Conservation (phyloP, 164 flowering plant species). For the Berberis thunbergii region DNA sequence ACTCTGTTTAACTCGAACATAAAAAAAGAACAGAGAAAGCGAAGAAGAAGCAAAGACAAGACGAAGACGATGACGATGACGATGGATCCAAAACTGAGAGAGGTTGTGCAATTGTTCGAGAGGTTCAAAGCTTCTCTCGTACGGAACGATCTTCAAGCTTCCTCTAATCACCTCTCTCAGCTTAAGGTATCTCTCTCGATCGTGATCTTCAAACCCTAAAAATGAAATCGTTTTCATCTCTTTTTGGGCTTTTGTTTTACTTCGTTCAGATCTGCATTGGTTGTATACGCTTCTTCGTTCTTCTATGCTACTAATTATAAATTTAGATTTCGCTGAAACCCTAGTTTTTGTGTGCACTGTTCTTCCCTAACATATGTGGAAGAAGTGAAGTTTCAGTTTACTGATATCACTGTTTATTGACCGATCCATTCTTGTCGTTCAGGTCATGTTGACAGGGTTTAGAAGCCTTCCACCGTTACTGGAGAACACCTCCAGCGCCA, state of each 20-base stretch:
- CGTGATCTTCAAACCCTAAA: neutral
- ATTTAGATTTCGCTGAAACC: neutral
- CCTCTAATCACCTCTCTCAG: conserved; percentile 41
- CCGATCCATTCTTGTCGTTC: neutral
- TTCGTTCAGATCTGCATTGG: neutral
- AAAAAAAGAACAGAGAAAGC: neutral
- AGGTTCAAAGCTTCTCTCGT: conserved; percentile 67
- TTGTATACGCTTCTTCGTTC: neutral
- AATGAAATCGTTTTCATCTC: neutral
- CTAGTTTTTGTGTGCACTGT: neutral
- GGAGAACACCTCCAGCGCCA: conserved; percentile 59
- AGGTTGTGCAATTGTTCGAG: conserved; percentile 48
- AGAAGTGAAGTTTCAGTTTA: neutral
- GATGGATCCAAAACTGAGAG: conserved; percentile 64
- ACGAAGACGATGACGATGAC: conserved; percentile 24
- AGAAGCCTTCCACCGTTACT: conserved; percentile 84
- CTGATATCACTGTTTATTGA: neutral
- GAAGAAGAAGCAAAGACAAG: neutral
- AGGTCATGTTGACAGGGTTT: conserved; percentile 48
- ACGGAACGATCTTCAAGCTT: conserved; percentile 47
- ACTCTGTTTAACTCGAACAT: neutral
- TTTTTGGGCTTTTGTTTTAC: neutral
- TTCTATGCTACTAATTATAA: neutral
- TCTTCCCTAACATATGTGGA: too few relatives aligned
- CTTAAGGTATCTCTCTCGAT: conserved; percentile 45